These are phyloP conservation scores for Rhizopogon sp. DNA, from an alignment of 768 basidiomycete genomes.

Conservation along the genomic window DNA sequence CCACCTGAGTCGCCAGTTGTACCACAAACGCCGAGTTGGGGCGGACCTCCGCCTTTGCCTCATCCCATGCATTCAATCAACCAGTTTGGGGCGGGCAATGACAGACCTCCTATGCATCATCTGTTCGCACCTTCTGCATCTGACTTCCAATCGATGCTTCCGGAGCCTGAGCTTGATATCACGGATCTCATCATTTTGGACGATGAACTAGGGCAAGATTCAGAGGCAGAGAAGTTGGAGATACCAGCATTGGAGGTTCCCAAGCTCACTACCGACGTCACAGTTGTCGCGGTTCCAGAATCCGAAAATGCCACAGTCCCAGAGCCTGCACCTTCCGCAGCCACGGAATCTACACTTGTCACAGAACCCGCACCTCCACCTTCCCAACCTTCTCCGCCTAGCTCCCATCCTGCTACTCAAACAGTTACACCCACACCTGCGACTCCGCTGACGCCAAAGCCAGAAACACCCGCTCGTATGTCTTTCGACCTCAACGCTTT, in stretches of 20 bases:
- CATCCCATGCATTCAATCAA: constrained; percentile 34
- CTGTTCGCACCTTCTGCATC: constrained; percentile 35
- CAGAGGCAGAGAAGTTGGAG: constrained; percentile 14
- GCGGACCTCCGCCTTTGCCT: constrained; percentile 55
- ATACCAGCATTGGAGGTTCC: constrained; percentile 14
- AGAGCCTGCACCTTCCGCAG: constrained; percentile 15
- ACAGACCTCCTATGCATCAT: constrained; percentile 27
- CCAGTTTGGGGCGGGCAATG: constrained; percentile 20
- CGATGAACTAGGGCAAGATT: constrained; percentile 45
- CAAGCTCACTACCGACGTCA: constrained; percentile 4
- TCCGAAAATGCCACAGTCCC: constrained; percentile 14
- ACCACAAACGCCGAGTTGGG: constrained; percentile 49
- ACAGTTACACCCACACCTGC: constrained; percentile 21
- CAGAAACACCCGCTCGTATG: constrained; percentile 39
- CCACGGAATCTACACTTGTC: constrained; percentile 17
- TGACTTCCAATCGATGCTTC: constrained; percentile 30
- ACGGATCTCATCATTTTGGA: constrained; percentile 77
- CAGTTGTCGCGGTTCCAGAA: constrained; percentile 8
- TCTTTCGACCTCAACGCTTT: constrained; percentile 73
- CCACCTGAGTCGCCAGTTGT: constrained; percentile 69
- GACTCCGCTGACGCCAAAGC: constrained; percentile 25
- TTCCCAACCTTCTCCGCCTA: constrained; percentile 44
- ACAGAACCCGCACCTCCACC: constrained; percentile 25
- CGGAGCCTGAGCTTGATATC: constrained; percentile 66
- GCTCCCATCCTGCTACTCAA: constrained; percentile 15